Percentiles rank a stretch among this genome's conserved stretches.
These are phyloP conservation scores for Aureobasidium sp. DNA, from an alignment of 2,329 filamentous ascomycete species.

Conservation along the genomic window DNA sequence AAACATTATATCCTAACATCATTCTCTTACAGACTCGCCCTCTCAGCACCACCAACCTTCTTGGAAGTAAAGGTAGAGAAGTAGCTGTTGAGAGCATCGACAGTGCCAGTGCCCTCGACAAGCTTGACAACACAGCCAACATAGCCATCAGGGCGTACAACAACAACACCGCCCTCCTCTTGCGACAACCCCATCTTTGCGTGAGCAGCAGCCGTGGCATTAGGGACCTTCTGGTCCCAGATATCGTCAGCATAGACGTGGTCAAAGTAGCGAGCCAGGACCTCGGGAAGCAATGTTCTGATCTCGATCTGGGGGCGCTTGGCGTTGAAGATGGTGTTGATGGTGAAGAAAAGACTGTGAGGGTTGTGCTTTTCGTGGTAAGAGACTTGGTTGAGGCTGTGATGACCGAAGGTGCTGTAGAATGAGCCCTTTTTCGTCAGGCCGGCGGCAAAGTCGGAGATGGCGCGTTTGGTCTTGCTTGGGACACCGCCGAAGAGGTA, in stretches of 20 bases:
- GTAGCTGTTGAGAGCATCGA: constrained; percentile 76
- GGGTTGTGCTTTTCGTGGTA: constrained; percentile 80
- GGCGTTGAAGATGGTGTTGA: constrained; percentile 66
- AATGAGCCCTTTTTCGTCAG: constrained; percentile 62
- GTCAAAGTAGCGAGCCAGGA: constrained; percentile 67
- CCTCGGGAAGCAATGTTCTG: constrained; percentile 55
- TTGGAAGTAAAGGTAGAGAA: constrained; percentile 66
- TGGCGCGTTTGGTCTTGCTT: constrained; percentile 48
- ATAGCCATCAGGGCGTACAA: constrained; percentile 81
- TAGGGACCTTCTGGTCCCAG: constrained; percentile 59
- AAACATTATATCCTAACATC: not conserved
- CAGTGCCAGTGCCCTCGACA: constrained; percentile 66
- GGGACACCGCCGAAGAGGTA: constrained; percentile 76
- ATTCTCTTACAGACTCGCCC: constrained; percentile 19
- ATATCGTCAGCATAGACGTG: constrained; percentile 83
- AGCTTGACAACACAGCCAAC: constrained; percentile 67
- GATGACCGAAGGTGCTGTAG: constrained; percentile 55
- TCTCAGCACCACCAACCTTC: constrained; percentile 32
- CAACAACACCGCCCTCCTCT: constrained; percentile 66
- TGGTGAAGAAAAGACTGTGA: constrained; percentile 71
- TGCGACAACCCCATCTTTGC: constrained; percentile 75
- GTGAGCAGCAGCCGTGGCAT: constrained; percentile 66
- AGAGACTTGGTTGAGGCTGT: constrained; percentile 53
- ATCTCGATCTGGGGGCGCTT: constrained; percentile 65
- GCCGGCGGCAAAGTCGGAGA: constrained; percentile 60